phyloP scores from a whole-genome alignment of 306 rosid species.

The Prunus padus region DNA sequence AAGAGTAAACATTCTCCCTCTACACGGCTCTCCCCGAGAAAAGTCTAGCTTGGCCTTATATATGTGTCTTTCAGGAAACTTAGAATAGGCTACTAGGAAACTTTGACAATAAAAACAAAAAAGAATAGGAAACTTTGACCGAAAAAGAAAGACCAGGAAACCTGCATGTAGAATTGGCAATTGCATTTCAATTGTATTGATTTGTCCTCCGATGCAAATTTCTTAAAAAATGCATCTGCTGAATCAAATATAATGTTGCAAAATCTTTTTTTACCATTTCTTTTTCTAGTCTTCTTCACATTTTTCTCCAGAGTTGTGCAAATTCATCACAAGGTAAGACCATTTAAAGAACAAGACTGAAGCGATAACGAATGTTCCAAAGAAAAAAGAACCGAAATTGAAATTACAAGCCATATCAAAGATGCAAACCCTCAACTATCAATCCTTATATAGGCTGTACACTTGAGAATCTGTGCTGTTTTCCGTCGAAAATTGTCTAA shows the following conservation, averaged over 20 bases:
- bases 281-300: not conserved
- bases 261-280: not conserved
- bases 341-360: not conserved
- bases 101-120: too few relatives aligned
- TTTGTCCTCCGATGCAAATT: too few relatives aligned
- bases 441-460: not conserved
- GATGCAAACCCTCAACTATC: not conserved
- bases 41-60: too few relatives aligned
- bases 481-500: slow-evolving; percentile 25
- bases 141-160: too few relatives aligned
- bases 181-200: too few relatives aligned
- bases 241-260: not conserved
- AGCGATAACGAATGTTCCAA: slow-evolving; percentile 5
- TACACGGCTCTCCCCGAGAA: too few relatives aligned
- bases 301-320: not conserved
- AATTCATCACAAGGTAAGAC: not conserved
- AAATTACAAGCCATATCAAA: slow-evolving; percentile 5
- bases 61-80: too few relatives aligned
- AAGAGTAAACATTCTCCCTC: too few relatives aligned
- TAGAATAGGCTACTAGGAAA: too few relatives aligned
- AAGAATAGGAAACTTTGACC: too few relatives aligned
- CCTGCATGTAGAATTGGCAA: too few relatives aligned
- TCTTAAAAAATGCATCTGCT: too few relatives aligned
- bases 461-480: slow-evolving; percentile 1
- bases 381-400: not conserved